Base-by-base conservation (phyloP, 495 filamentous ascomycete genomes). In the Aspergillus avenaceus region DNA sequence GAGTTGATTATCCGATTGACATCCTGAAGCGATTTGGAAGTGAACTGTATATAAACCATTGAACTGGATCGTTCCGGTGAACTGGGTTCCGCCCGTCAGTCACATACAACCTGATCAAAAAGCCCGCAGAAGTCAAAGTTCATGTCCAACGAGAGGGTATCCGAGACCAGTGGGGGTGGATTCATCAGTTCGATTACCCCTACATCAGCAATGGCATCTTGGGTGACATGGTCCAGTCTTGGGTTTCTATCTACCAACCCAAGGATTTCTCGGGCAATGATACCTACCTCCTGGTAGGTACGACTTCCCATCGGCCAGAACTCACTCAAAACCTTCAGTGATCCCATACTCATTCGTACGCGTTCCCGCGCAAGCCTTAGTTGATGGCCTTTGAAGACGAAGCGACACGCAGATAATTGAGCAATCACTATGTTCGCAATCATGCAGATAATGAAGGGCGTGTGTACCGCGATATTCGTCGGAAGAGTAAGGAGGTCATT, bases 381-480 rank as follows among this genome's bases (percentile, higher is more conserved):
- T 18, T 23, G 23, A 1, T 58, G 47, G 1, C 52, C 58, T 3
- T 43, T 24, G 25, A 47, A 55, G 41, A 55, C 22, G 21, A 52
- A 61, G 2, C 58, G 45, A 43, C 58, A 61, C 5, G 58, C 58
- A 0, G 54, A 44, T 2, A 61, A 27, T 40, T 61, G 58, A 6
- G 58, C 58, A 38, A 61, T 61, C 12, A 50, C 44, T 3, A 45
- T 46, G 41, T 61, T 61, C n/a, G 58, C 49, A 31, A 61, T 57
- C 58, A 61, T 61, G 48, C 54, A 61, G 23, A 61, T 58, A 16
- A 61, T 54, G 25, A 61, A 61, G 0, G 58, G 58, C 2, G 58
- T 55, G 24, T 61, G 54, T 0, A 36, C 48, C 2, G 43, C 37
- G 36, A 61, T 52, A 11, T 58, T 53, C 1, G 54, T 58, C 7